Evolutionary conservation across 306 rosid species (phyloP).

Genomic region (Alnus glutinosa): DNA sequence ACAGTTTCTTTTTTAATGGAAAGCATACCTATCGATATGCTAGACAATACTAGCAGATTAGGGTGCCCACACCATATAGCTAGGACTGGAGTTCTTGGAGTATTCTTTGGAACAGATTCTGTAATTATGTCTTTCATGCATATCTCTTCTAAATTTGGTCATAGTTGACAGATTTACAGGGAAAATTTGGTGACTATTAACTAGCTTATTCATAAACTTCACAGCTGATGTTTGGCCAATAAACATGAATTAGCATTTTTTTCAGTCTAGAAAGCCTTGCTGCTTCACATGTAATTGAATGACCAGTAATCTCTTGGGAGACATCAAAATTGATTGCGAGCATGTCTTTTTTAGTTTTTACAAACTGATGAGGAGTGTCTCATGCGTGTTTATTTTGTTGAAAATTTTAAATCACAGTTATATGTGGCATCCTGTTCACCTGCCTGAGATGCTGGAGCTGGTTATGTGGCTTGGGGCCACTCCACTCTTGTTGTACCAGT

Average conservation of each 20-base stretch:
- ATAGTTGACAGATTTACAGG: background rate
- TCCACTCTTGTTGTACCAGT: slow-evolving; percentile 97
- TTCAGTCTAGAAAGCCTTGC: background rate
- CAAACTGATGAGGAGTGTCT: slow-evolving; percentile 9
- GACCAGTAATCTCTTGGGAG: background rate
- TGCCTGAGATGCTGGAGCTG: slow-evolving; percentile 81
- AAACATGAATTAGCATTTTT: background rate
- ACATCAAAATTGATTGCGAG: background rate
- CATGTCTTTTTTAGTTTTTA: background rate
- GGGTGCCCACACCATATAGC: background rate
- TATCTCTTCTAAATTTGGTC: background rate
- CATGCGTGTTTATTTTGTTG: slow-evolving; percentile 21
- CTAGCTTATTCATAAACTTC: background rate
- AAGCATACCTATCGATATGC: background rate
- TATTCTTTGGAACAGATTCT: background rate
- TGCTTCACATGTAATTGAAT: background rate
- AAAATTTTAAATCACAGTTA: slow-evolving; percentile 46
- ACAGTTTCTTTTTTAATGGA: background rate
- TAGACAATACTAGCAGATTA: background rate
- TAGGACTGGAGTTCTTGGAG: background rate
- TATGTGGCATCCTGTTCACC: slow-evolving; percentile 97
- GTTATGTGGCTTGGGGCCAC: slow-evolving; percentile 99
- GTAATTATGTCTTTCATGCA: background rate
- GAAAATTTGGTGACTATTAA: background rate
- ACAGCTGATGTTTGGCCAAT: background rate